phyloP scores from a whole-genome alignment of 768 basidiomycete genomes.

The Hortiboletus flavorubellus region DNA sequence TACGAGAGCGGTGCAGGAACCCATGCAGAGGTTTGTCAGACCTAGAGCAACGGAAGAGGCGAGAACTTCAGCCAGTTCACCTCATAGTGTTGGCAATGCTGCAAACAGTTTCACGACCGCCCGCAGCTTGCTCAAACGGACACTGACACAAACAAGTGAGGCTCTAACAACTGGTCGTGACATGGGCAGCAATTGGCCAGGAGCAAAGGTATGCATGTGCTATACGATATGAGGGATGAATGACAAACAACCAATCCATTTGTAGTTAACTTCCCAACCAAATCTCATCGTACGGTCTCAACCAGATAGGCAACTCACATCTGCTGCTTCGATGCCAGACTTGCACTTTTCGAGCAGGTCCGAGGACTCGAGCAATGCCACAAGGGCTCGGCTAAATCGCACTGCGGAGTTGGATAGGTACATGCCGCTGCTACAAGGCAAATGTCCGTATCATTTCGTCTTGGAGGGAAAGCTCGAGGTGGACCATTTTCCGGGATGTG shows the following conservation, averaged over 20 bases:
- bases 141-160: no score
- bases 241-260: not conserved
- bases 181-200: not conserved
- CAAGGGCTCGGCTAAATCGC: not conserved
- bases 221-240: not conserved
- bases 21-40: no score
- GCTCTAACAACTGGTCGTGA: no score
- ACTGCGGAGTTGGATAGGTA: conserved; percentile 1
- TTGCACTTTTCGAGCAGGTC: not conserved
- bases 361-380: not conserved
- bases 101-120: no score
- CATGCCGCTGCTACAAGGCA: not conserved
- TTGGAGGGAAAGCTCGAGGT: not conserved
- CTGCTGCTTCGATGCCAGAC: not conserved
- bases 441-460: conserved; percentile 9
- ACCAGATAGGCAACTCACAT: not conserved
- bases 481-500: not conserved
- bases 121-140: no score
- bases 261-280: not conserved
- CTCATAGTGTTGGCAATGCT: no score
- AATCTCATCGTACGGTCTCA: not conserved
- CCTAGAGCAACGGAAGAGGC: no score
- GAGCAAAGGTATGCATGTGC: not conserved
- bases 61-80: no score
- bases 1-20: no score